Evolutionary conservation across 345 rosid genomes (phyloP).

Genomic region (Eucalyptus albens): DNA sequence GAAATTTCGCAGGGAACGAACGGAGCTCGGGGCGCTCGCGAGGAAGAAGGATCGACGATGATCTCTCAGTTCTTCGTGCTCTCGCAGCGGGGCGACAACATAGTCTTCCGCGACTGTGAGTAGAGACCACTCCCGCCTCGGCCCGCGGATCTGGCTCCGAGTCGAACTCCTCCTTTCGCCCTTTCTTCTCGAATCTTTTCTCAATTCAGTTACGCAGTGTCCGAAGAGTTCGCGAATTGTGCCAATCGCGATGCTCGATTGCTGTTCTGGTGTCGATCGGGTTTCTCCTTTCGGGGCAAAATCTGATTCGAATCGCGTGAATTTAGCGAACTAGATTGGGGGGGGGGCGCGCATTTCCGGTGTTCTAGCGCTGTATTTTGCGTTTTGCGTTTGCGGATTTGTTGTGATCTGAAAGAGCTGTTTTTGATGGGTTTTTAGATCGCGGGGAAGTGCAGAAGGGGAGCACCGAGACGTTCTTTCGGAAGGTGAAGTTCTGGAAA

Average conservation of each 20-base stretch:
- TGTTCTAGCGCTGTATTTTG: neutral
- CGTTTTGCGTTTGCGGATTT: neutral
- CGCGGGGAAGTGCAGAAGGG: slow-evolving; percentile 90
- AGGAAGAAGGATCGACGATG: slow-evolving; percentile 21
- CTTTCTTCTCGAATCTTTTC: neutral
- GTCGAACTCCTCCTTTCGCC: neutral
- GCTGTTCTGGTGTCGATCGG: neutral
- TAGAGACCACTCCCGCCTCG: neutral
- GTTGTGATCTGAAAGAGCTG: neutral
- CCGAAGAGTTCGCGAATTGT: neutral
- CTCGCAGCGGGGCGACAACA: slow-evolving; percentile 95
- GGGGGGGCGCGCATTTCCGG: neutral
- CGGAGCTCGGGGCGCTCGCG: neutral
- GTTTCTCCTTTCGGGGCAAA: neutral
- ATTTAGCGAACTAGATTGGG: neutral
- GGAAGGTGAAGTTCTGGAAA: slow-evolving; percentile 98
- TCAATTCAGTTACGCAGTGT: neutral
- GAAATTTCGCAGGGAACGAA: neutral
- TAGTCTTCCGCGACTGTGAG: slow-evolving; percentile 96
- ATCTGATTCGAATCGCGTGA: neutral
- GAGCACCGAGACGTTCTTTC: slow-evolving; percentile 88
- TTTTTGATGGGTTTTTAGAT: slow-evolving; percentile 20
- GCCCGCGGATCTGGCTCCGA: neutral
- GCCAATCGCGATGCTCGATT: neutral
- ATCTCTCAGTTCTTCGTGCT: slow-evolving; percentile 96